A percentile compares a stretch with the other conserved stretches of the same genome.
phyloP scores from a whole-genome alignment of 192 early-diverging fungal species.

The Coemansia umbellata region DNA sequence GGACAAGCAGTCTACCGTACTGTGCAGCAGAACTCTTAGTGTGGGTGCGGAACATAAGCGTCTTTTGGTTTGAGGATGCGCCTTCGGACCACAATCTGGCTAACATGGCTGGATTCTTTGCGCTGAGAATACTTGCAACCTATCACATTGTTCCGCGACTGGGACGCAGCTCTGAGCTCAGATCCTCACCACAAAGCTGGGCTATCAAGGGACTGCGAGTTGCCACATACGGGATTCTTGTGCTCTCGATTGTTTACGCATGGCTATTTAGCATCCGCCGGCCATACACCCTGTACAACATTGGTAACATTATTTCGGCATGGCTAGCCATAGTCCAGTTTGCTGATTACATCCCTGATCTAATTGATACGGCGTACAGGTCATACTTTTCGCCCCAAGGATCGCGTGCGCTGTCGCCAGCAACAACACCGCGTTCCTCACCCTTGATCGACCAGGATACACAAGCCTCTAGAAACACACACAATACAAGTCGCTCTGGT shows the following conservation, averaged over 20 bases:
- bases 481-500: not conserved
- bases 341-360: conserved; percentile 13
- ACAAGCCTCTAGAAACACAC: too few species aligned
- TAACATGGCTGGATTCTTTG: conserved; percentile 42
- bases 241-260: conserved; percentile 42
- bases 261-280: conserved; percentile 57
- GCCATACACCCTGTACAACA: conserved; percentile 58
- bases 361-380: not conserved
- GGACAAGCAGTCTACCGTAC: conserved; percentile 68
- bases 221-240: conserved; percentile 44
- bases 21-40: conserved; percentile 73
- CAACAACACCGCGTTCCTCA: not conserved
- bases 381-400: not conserved
- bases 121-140: conserved; percentile 26
- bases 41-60: conserved; percentile 76
- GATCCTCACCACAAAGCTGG: not conserved
- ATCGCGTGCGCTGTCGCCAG: conserved; percentile 3
- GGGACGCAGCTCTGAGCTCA: conserved; percentile 8
- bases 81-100: conserved; percentile 65
- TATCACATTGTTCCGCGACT: conserved; percentile 26
- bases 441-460: not conserved
- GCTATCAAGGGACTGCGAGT: conserved; percentile 6
- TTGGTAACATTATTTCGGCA: conserved; percentile 47
- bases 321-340: conserved; percentile 42
- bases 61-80: conserved; percentile 77